These are phyloP conservation scores for Phlebiopsis gigantea DNA, from an alignment of 768 basidiomycete genomes.

Conservation along the genomic window DNA sequence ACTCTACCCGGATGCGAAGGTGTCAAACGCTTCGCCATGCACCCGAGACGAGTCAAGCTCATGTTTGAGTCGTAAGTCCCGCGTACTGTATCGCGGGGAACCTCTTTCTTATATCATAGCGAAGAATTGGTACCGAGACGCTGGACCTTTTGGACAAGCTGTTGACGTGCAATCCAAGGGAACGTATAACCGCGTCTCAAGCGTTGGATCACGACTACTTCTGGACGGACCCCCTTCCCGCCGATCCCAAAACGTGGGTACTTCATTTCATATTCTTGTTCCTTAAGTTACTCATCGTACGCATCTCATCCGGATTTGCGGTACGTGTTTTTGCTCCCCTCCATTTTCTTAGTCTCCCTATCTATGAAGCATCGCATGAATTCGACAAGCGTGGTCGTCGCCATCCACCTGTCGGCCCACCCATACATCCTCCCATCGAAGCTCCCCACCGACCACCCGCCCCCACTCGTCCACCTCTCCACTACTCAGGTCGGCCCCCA, in stretches of 20 bases:
- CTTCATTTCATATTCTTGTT: not conserved
- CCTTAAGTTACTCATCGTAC: not conserved
- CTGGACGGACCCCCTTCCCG: constrained; percentile 86
- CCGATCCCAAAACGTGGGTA: constrained; percentile 73
- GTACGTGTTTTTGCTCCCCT: too few species aligned
- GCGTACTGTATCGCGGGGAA: not conserved
- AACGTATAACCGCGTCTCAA: constrained; percentile 77
- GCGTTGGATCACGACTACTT: constrained; percentile 94
- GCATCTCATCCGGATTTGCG: too few species aligned
- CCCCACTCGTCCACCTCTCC: constrained; percentile 18
- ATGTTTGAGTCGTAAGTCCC: constrained; percentile 55
- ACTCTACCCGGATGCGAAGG: constrained; percentile 75
- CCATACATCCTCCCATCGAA: constrained; percentile 17
- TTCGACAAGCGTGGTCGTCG: constrained; percentile 72
- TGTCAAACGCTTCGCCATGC: constrained; percentile 53
- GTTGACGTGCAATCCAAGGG: constrained; percentile 75
- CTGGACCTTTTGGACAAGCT: constrained; percentile 80
- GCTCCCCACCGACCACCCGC: constrained; percentile 19
- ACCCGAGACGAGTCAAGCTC: constrained; percentile 50
- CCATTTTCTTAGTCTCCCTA: constrained; percentile 46
- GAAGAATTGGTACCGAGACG: constrained; percentile 67
- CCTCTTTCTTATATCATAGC: constrained; percentile 4
- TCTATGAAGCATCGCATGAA: constrained; percentile 80
- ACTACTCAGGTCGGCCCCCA: constrained; percentile 26
- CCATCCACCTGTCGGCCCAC: constrained; percentile 21